Evolutionary conservation across 768 basidiomycete genomes (phyloP).

Genomic region (Pleurotus djamor): DNA sequence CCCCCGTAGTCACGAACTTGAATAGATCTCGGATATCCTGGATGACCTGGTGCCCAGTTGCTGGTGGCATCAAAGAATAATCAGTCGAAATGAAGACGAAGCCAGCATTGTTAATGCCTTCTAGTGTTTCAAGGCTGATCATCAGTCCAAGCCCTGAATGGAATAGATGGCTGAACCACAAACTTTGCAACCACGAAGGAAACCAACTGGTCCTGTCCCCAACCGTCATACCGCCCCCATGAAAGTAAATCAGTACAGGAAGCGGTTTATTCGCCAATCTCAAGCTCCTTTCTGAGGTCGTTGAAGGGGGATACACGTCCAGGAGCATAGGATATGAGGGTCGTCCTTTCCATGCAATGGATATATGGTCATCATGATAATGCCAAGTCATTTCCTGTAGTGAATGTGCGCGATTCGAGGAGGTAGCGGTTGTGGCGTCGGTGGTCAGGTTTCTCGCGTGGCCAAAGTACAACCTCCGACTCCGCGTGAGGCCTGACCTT

Average conservation of each 20-base stretch:
- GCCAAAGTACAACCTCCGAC: too few species aligned
- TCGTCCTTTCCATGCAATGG: background rate
- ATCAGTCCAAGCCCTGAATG: background rate
- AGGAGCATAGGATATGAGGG: background rate
- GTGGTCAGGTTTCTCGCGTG: too few species aligned
- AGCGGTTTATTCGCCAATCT: background rate
- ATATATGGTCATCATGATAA: background rate
- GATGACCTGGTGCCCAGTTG: constrained; percentile 55
- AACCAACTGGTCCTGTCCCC: constrained; percentile 63
- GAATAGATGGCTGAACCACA: constrained; percentile 16
- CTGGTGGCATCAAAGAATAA: constrained; percentile 54
- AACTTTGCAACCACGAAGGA: constrained; percentile 63
- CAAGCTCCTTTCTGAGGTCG: too few species aligned
- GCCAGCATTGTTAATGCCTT: constrained; percentile 42
- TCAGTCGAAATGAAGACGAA: constrained; percentile 62
- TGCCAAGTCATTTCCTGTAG: too few species aligned
- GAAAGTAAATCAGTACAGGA: constrained; percentile 41
- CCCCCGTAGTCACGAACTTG: constrained; percentile 32
- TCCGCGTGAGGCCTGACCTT: too few species aligned
- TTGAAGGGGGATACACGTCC: background rate
- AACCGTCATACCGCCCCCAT: constrained; percentile 58
- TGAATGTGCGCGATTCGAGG: too few species aligned
- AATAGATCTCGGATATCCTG: constrained; percentile 60
- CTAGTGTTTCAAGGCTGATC: constrained; percentile 23
- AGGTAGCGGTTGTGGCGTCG: too few species aligned